A percentile compares a stretch with the other conserved stretches of the same genome.
Evolutionary conservation across 1,284 basidiomycete species (phyloP).

Genomic region (Cutaneotrichosporon dermatis): DNA sequence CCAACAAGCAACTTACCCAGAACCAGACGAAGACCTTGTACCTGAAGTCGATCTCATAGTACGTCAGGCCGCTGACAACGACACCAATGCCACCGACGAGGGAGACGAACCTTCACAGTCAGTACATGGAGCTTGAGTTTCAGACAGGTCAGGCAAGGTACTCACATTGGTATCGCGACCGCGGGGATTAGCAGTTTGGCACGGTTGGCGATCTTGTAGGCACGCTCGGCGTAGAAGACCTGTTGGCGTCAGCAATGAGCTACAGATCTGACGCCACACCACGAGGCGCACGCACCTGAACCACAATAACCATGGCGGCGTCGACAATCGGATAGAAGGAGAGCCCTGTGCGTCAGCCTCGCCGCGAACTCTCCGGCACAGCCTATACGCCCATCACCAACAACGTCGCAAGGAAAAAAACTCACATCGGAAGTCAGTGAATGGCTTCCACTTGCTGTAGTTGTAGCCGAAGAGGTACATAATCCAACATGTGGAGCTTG

Average conservation of each 20-base stretch:
- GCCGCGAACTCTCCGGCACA: background rate
- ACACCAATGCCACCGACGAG: conserved; percentile 12
- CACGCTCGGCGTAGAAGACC: conserved; percentile 20
- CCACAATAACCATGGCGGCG: conserved; percentile 8
- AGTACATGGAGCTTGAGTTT: background rate
- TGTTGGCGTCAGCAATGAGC: conserved; percentile 2
- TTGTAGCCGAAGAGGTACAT: conserved; percentile 16
- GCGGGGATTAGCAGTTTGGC: conserved; percentile 4
- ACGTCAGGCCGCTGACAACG: background rate
- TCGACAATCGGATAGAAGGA: conserved; percentile 16
- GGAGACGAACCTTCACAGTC: conserved; percentile 1
- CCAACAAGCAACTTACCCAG: conserved; percentile 2
- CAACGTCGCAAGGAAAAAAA: background rate
- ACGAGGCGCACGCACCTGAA: conserved; percentile 2
- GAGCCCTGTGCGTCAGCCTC: conserved; percentile 8
- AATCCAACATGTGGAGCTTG: conserved; percentile 3
- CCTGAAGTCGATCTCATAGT: background rate
- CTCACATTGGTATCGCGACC: conserved; percentile 4
- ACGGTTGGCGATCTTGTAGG: conserved; percentile 15
- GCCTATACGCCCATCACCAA: too few relatives aligned
- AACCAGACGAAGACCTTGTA: conserved; percentile 14
- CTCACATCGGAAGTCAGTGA: conserved; percentile 12
- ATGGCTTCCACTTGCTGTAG: conserved; percentile 9
- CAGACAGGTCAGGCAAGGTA: too few relatives aligned
- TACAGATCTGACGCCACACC: background rate